Evolutionary conservation across 768 basidiomycete genomes (phyloP), one percentile per base, ranked within the genome.

Genomic region (Trichaptum fuscoviolaceum): DNA sequence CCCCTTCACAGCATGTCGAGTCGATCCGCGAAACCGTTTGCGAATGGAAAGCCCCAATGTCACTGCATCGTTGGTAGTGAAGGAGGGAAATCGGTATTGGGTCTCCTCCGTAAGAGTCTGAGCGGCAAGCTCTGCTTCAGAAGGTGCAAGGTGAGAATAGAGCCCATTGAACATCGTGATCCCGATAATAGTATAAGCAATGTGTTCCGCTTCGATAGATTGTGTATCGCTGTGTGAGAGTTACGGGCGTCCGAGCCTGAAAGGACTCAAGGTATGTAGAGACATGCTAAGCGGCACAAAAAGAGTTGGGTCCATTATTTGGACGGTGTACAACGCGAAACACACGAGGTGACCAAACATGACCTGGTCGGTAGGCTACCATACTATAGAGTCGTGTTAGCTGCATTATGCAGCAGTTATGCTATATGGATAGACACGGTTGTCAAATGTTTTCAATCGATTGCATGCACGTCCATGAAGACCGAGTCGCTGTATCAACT

Each of bases 31-130:
- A 70, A 94, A 94, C n/a, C 92, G 84, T 75, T 94, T 94, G 69
- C 92, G 85, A 63, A 94, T 76, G 2, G 91, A 92, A 63, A 93
- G 83, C 7, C 88, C 87, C 27, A 94, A 81, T 20, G 91, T 93
- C 64, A 94, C 85, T 17, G 92, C 92, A 70, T 94, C 93, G 36
- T 85, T 82, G 9, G 91, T 86, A 34, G 85, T 84, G 77, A 94
- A 94, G 25, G 89, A 83, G 0, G 84, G 78, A 71, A 93, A 93
- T 63, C 90, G 88, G 72, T 86, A 88, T 69, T 69, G 80, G 42
- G 83, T 80, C 78, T 94, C 92, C 68, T 93, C 91, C 60, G 79
- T 75, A 70, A 94, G 80, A 15, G 88, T 81, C 74, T 91, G 86
- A 35, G 84, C 86, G 61, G 91, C 91, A 7, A 92, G 78, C 70